These are phyloP conservation scores for Angomonas deanei DNA, from an alignment of 208 protist species.

Conservation along the genomic window DNA sequence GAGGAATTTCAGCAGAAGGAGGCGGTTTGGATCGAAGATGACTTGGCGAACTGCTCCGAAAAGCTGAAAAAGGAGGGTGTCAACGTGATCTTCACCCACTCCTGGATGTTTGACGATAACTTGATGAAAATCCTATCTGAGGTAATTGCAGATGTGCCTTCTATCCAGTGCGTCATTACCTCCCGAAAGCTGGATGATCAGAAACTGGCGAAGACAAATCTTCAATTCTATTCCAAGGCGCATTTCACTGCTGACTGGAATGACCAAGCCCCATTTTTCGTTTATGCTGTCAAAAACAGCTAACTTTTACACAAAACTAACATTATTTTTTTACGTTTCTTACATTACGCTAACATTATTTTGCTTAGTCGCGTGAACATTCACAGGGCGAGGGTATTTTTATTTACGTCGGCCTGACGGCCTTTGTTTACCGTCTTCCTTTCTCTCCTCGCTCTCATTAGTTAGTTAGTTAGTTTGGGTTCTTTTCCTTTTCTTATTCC, in stretches of 20 bases:
- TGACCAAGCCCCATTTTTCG: conserved; percentile 69
- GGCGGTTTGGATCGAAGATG: conserved; percentile 58
- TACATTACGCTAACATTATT: not conserved
- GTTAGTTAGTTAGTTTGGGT: not conserved
- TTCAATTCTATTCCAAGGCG: conserved; percentile 39
- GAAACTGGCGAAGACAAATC: conserved; percentile 16
- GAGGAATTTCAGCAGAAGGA: conserved; percentile 50
- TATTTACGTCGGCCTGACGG: not conserved
- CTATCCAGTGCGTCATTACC: conserved; percentile 64
- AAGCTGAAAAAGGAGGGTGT: conserved; percentile 46
- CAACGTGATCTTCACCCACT: conserved; percentile 74
- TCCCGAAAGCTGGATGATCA: conserved; percentile 63
- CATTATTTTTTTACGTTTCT: conserved; percentile 15
- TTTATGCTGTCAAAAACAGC: conserved; percentile 45
- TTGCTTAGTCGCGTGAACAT: not conserved
- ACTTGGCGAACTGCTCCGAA: conserved; percentile 50
- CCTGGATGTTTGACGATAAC: conserved; percentile 82
- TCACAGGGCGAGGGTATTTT: not conserved
- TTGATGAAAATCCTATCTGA: conserved; percentile 60
- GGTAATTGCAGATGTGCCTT: conserved; percentile 47
- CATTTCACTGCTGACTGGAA: conserved; percentile 75
- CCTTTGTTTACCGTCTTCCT: not conserved
- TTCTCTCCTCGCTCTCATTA: conserved; percentile 3
- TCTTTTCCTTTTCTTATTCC: conserved; percentile 1
- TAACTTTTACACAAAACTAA: conserved; percentile 5